Conservation (phyloP, 345 rosid genomes). For the Arabidopsis thaliana region TAIR10.1 NC_003076.8:319001-319500, state of each 20-base stretch:
- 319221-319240: no score
- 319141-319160: neutral
- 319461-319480: neutral
- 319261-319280: neutral
- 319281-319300: neutral
- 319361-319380: neutral
- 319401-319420: neutral
- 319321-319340: neutral
- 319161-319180: neutral
- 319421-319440: neutral
- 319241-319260: no score
- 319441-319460: neutral
- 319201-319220: neutral
- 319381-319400: neutral
- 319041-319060: neutral
- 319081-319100: neutral
- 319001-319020: conserved; percentile 5
- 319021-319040: neutral
- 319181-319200: neutral
- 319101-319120: neutral
- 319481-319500: neutral
- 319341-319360: neutral
- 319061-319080: neutral
- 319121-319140: neutral
- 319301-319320: neutral